Base-by-base conservation (phyloP, 441 rosid genomes). In the Arabidopsis lyrata region DNA sequence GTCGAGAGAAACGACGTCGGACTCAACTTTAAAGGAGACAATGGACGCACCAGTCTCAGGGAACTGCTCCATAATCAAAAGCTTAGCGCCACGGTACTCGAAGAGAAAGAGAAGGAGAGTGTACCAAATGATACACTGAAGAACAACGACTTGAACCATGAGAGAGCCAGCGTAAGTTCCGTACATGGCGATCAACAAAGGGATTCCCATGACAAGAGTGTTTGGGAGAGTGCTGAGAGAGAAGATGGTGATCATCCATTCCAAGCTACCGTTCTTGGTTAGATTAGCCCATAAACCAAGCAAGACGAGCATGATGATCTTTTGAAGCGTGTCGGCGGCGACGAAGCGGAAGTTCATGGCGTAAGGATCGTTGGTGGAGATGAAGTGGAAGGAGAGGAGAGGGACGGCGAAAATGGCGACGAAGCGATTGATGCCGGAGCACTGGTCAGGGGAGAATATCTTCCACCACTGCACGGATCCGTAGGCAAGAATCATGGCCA, bases 91-190 rank as follows among this genome's bases (percentile, higher is more conserved):
- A 0, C 93, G 86, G 67, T 86, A 88, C 84, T 88, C 93, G 74
- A 88, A 86, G 8, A 88, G 82, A 29, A 85, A 88, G 56, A 88
- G 82, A 6, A 88, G 86, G 2, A 88, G 83, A 47, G 93, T 88
- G 78, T 86, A 86, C 93, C 93, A 88, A 2, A 88, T 85, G 39
- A 88, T 85, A 76, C 93, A 86, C 85, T 88, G 93, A n/a, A 88
- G 82, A 45, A 88, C 93, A 3, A 88, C 89, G 49, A 88, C 84
- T 20, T 88, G 93, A 1, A 88, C 89, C 93, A 88, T 88, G 31
- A 88, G 86, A 41, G 76, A 78, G 4, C 90, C 89, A 0, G 93
- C 79, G 53, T 72, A 75, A 0, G 42, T 1, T 0, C 86, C 89
- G 77, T 88, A 88, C 93, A 88, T 88, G n/a, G 91, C 93, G 67